These are phyloP conservation scores for Salvia miltiorrhiza DNA, from an alignment of 257 asterid genomes.

Conservation along the genomic window DNA sequence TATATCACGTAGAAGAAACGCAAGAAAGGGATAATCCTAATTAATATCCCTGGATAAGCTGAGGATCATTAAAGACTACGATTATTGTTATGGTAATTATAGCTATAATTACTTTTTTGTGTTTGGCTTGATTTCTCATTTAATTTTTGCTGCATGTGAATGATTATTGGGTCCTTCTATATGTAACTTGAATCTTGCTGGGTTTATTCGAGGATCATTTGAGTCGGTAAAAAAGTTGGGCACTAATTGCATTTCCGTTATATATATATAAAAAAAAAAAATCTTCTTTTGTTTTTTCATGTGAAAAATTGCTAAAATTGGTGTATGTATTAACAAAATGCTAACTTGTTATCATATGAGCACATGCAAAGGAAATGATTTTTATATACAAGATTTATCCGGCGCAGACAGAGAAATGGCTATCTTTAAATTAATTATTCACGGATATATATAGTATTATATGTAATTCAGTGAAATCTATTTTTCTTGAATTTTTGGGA, in stretches of 20 bases:
- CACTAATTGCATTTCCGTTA: neutral
- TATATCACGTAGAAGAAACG: neutral
- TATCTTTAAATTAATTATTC: neutral
- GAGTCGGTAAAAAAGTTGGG: neutral
- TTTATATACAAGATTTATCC: neutral
- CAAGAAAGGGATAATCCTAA: conserved; percentile 10
- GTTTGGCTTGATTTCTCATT: conserved; percentile 11
- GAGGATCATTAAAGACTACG: neutral
- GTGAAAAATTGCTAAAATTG: neutral
- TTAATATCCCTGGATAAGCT: neutral
- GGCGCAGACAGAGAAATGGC: neutral
- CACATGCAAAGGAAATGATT: neutral
- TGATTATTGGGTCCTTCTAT: neutral
- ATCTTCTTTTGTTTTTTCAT: no score
- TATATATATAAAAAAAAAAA: no score
- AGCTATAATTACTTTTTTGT: neutral
- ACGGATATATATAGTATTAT: neutral
- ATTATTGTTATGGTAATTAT: conserved; percentile 13
- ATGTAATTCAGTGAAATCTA: neutral
- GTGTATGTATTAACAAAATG: neutral
- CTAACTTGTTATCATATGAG: neutral
- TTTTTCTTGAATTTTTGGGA: neutral
- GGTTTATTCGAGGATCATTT: conserved; percentile 5
- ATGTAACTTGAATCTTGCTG: neutral
- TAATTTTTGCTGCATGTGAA: neutral